phyloP scores from a whole-genome alignment of 331 rosid species.

The Pyracantha coccinea region DNA sequence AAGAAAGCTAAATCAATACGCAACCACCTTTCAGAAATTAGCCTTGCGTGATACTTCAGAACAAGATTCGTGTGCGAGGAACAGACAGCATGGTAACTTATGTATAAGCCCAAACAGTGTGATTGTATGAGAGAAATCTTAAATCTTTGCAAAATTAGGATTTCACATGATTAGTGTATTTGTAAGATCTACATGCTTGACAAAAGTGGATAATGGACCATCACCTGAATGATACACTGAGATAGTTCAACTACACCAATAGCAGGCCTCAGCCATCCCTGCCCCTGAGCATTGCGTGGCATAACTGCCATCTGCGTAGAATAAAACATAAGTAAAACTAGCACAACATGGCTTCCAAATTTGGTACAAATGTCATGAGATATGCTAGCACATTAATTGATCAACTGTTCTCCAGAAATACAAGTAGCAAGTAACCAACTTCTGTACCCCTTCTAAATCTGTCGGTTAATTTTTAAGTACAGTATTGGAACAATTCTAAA shows the following conservation, averaged over 20 bases:
- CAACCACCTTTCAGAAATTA: no score
- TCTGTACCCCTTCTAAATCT: not conserved
- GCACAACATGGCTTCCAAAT: not conserved
- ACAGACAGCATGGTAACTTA: no score
- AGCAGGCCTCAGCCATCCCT: slow-evolving; percentile 98
- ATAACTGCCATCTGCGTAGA: slow-evolving; percentile 82
- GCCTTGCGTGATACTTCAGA: no score
- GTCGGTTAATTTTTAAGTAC: not conserved
- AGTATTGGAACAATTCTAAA: not conserved
- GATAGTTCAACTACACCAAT: slow-evolving; percentile 92
- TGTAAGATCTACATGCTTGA: not conserved
- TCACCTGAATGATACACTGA: slow-evolving; percentile 93
- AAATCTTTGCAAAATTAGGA: not conserved
- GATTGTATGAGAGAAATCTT: not conserved
- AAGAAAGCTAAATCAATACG: not conserved
- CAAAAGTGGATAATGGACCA: not conserved
- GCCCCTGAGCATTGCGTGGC: slow-evolving; percentile 94
- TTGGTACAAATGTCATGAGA: not conserved
- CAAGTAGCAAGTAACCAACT: not conserved
- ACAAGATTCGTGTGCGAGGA: no score
- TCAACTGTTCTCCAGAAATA: not conserved
- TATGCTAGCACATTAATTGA: not conserved
- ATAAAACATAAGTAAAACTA: slow-evolving; percentile 14
- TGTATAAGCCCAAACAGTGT: no score
- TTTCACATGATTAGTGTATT: not conserved